These are phyloP conservation scores for Phytophthora pseudosyringae DNA, from an alignment of 352 stramenopile genomes.

Conservation along the genomic window DNA sequence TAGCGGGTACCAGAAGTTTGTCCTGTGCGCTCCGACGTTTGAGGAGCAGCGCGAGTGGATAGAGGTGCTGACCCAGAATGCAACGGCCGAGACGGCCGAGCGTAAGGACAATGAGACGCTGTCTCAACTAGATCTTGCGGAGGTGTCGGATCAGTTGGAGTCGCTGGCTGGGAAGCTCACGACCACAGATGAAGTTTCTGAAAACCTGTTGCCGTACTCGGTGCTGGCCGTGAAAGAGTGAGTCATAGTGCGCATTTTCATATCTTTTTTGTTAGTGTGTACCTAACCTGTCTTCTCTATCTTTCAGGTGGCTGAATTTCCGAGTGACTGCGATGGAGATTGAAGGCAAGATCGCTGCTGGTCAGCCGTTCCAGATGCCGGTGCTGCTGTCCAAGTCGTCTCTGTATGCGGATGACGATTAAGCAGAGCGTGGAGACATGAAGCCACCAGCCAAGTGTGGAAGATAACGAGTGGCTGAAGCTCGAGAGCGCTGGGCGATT, in stretches of 20 bases:
- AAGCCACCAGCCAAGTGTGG: not conserved
- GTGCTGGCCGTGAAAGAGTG: slow-evolving; percentile 89
- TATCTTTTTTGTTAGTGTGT: not conserved
- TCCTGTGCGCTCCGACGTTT: slow-evolving; percentile 83
- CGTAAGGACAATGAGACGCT: slow-evolving; percentile 78
- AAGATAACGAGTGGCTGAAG: not conserved
- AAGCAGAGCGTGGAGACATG: slow-evolving; percentile 23
- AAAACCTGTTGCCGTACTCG: slow-evolving; percentile 79
- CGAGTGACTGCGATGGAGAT: slow-evolving; percentile 88
- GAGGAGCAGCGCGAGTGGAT: slow-evolving; percentile 91
- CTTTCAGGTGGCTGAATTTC: slow-evolving; percentile 81
- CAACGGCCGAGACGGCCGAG: slow-evolving; percentile 78
- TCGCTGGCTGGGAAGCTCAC: slow-evolving; percentile 82
- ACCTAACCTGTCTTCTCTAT: slow-evolving; percentile 25
- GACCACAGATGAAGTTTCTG: slow-evolving; percentile 66
- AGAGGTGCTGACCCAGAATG: slow-evolving; percentile 87
- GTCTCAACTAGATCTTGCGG: slow-evolving; percentile 74
- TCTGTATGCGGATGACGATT: slow-evolving; percentile 87
- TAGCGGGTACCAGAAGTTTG: slow-evolving; percentile 84
- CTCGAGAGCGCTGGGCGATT: slow-evolving; percentile 4
- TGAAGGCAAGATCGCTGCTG: slow-evolving; percentile 80
- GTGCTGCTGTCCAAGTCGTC: slow-evolving; percentile 89
- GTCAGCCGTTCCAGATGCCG: slow-evolving; percentile 82
- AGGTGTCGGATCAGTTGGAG: slow-evolving; percentile 82
- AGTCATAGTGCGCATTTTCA: slow-evolving; percentile 27